phyloP scores from a whole-genome alignment of 805 yeast genomes.

The Candida golubevii region DNA sequence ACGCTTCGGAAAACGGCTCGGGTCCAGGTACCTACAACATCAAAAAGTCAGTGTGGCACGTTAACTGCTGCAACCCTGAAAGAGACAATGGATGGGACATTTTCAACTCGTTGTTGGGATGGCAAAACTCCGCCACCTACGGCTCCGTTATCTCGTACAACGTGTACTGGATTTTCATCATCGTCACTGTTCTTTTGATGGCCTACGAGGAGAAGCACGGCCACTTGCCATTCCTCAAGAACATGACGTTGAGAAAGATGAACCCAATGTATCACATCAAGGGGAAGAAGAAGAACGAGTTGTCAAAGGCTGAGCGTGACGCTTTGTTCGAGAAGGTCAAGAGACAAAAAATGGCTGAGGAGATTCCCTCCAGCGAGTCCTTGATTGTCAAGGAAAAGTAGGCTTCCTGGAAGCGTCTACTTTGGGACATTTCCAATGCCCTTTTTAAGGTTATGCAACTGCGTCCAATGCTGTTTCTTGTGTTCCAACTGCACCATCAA shows the following conservation, averaged over 20 bases:
- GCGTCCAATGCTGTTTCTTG: neutral
- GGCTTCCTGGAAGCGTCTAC: neutral
- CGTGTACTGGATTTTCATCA: conserved; percentile 76
- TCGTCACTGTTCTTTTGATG: conserved; percentile 55
- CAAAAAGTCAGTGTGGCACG: conserved; percentile 82
- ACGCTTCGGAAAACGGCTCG: conserved; percentile 85
- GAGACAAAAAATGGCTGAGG: conserved; percentile 15
- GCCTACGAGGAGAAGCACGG: conserved; percentile 80
- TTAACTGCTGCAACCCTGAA: conserved; percentile 95
- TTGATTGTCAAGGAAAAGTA: conserved; percentile 4
- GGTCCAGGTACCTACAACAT: conserved; percentile 96
- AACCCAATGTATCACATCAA: conserved; percentile 74
- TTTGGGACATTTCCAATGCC: neutral
- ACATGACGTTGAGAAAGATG: conserved; percentile 41
- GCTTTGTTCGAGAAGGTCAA: conserved; percentile 42
- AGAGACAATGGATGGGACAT: conserved; percentile 92
- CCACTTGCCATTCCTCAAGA: conserved; percentile 61
- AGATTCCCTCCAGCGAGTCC: conserved; percentile 6
- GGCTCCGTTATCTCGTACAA: conserved; percentile 89
- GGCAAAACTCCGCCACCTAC: conserved; percentile 95
- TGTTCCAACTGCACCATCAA: neutral
- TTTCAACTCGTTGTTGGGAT: conserved; percentile 89
- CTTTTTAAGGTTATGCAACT: neutral
- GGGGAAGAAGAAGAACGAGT: conserved; percentile 59
- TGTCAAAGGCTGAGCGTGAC: conserved; percentile 49